Evolutionary conservation across 1,284 basidiomycete species (phyloP), one percentile per base, ranked within the genome.

Genomic region (Ustilago shanxiensis): DNA sequence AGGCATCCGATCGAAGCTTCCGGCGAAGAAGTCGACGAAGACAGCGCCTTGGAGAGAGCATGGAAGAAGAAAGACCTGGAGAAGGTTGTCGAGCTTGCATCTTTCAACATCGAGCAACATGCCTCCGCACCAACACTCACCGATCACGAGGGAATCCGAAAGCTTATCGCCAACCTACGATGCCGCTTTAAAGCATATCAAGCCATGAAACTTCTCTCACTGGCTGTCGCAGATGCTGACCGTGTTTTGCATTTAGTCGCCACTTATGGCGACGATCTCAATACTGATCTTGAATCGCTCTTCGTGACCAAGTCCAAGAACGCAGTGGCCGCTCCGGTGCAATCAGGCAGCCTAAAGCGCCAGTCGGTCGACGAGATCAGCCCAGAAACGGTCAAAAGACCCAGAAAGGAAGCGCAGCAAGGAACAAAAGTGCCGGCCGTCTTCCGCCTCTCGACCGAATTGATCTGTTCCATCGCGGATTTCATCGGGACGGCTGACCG

Each of bases 181-280:
- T 31, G 18, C 18, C 59, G 59, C 37, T 60, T 60, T 50, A 52
- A 37, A 44, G 59, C 59, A 10, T 60, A 60, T 53, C 35, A 53
- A 18, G 33, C 59, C 5, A 26, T 52, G 18, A 31, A n/a, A 14
- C 49, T 52, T 5, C 28, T 53, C 26, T 52, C 24, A 3, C 50
- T 60, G 22, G 59, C 50, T 10, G 59, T 45, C 9, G 20, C 59
- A n/a, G 50, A 60, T 53, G 49, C 59, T 22, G 39, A 60, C 39
- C 59, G 59, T 37, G 37, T 33, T 29, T 28, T 60, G 10, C 18
- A 51, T n/a, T 22, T 60, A 18, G 26, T 60, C 47, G 37, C 16
- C 14, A 10, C 28, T n/a, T 44, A 52, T 53, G 50, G 28, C 24
- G 10, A 52, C 39, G 26, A 28, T 31, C 20, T 29, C n/a, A 16